Base-by-base conservation (phyloP, 768 basidiomycete species). In the Mycena epipterygia region DNA sequence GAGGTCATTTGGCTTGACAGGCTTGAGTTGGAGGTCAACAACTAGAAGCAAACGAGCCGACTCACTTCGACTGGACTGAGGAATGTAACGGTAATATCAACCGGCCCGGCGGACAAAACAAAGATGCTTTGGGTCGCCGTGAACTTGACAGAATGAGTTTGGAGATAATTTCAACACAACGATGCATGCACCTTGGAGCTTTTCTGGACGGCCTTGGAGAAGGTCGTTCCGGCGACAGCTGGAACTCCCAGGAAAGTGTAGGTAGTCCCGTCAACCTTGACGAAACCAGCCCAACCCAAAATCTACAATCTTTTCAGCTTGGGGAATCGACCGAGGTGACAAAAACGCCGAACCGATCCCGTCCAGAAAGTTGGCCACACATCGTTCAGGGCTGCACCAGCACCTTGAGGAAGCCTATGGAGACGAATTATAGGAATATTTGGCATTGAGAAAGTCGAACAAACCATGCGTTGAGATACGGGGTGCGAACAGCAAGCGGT, bases 91-190 rank as follows among this genome's bases (percentile, higher is more conserved):
- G 88, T 89, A 32, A 92, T 70, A 71, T 91, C 89, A 16, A 93
- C 82, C 3, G 89, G 87, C 4, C 91, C 92, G 4, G 92, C 90
- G 3, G 85, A 86, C 60, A 93, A 75, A 5, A 87, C 84, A 71
- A 93, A 93, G 37, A 84, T 85, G 71, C 89, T 90, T 74, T 91
- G 90, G 0, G 90, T 91, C 2, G 90, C 84, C 3, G 92, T 93
- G 74, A 92, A 92, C 91, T 92, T 46, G n/a, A 25, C 12, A 5
- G 0, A 16, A 27, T n/a, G n/a, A n/a, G n/a, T n/a, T n/a, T n/a
- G n/a, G n/a, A n/a, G 30, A 14, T 67, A 27, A 29, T 12, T 14
- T 27, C n/a, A 0, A 27, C 23, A 29, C 25, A 29, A 73, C 76
- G 19, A n/a, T n/a, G n/a, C n/a, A n/a, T n/a, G n/a, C 64, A 90